phyloP scores from a whole-genome alignment of 2,329 filamentous ascomycete genomes.

The Exophiala phaeomuriformis region DNA sequence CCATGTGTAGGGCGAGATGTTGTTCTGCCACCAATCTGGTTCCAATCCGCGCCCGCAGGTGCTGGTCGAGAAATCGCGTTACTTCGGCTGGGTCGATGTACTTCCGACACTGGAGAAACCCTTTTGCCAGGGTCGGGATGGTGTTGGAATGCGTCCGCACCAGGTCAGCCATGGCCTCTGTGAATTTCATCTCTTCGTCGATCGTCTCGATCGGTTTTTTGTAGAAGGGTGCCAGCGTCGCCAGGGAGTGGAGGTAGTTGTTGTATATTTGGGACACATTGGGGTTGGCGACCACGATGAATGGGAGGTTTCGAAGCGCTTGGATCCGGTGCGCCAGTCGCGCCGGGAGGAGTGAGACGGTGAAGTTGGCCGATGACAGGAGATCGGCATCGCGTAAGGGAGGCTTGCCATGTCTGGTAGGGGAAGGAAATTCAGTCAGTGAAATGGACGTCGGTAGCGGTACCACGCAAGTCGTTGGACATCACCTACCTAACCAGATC shows the following conservation, averaged over 20 bases:
- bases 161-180: constrained; percentile 87
- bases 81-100: constrained; percentile 79
- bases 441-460: not conserved
- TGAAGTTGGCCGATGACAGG: constrained; percentile 89
- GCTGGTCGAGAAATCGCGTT: constrained; percentile 87
- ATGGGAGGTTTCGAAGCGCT: constrained; percentile 84
- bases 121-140: constrained; percentile 82
- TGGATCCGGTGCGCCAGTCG: constrained; percentile 91
- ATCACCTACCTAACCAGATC: constrained; percentile 72
- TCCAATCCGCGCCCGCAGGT: constrained; percentile 86
- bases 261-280: constrained; percentile 91
- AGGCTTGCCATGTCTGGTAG: constrained; percentile 61
- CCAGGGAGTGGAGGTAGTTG: constrained; percentile 91
- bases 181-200: constrained; percentile 85
- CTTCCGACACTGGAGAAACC: constrained; percentile 85
- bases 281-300: constrained; percentile 96
- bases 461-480: not conserved
- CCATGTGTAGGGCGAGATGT: constrained; percentile 82
- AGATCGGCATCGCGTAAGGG: constrained; percentile 74
- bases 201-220: constrained; percentile 64
- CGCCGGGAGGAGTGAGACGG: constrained; percentile 81
- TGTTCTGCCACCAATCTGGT: constrained; percentile 93
- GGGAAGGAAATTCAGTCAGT: constrained; percentile 8
- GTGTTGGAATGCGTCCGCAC: constrained; percentile 92
- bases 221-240: constrained; percentile 79